Evolutionary conservation across 495 filamentous ascomycete genomes (phyloP).

Genomic region (Pseudoneurospora amorphoporcata): DNA sequence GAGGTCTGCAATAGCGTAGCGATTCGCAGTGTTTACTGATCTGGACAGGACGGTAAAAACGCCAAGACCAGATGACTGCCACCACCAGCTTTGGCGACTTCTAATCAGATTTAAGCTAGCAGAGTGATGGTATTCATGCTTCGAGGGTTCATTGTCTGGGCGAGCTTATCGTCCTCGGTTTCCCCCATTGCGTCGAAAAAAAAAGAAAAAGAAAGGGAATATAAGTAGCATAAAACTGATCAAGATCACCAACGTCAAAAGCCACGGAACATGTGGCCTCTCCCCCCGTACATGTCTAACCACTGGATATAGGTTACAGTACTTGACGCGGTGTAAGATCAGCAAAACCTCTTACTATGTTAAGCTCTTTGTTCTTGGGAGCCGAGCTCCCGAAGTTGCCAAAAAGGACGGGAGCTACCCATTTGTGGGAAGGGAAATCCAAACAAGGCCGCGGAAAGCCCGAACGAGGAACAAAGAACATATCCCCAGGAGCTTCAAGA

Average conservation of each 20-base stretch:
- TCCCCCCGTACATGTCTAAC: neutral
- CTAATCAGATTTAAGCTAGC: neutral
- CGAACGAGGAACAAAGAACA: neutral
- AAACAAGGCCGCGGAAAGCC: neutral
- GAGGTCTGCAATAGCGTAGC: neutral
- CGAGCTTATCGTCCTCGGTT: neutral
- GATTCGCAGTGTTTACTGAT: neutral
- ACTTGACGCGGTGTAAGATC: neutral
- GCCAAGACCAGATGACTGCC: neutral
- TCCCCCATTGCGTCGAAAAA: neutral
- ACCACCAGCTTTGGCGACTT: neutral
- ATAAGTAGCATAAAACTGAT: neutral
- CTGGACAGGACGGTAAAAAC: neutral
- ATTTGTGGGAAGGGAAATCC: neutral
- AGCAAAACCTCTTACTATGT: neutral
- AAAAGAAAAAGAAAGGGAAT: neutral
- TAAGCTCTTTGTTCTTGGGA: neutral
- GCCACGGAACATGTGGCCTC: neutral
- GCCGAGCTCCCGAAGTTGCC: neutral
- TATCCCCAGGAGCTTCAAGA: neutral
- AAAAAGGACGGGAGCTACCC: neutral
- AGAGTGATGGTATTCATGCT: neutral
- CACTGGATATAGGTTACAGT: neutral
- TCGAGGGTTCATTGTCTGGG: neutral
- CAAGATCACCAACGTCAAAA: neutral